Evolutionary conservation across 2,329 filamentous ascomycete genomes (phyloP).

Genomic region (Diplodia mutila): DNA sequence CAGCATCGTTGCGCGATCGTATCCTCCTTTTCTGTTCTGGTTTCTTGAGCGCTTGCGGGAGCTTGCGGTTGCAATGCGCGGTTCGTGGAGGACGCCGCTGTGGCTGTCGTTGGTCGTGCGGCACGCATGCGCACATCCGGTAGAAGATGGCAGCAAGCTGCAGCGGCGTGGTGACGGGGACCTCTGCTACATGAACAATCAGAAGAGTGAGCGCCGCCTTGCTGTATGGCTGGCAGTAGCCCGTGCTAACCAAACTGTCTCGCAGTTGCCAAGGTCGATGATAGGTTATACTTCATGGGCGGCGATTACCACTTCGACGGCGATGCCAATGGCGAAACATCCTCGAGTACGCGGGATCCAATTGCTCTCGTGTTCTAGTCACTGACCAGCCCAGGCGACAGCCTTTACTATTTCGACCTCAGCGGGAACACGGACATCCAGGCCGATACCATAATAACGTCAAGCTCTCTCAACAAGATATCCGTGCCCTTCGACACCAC

Average conservation of each 20-base stretch:
- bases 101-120: not conserved
- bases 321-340: not conserved
- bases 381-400: not conserved
- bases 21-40: not conserved
- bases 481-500: not conserved
- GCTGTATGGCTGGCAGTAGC: not conserved
- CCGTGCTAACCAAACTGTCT: not conserved
- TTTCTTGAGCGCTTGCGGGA: not conserved
- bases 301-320: constrained; percentile 18
- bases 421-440: not conserved
- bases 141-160: not conserved
- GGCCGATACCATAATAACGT: constrained; percentile 8
- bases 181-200: constrained; percentile 7
- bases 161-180: constrained; percentile 4
- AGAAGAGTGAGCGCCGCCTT: constrained; percentile 2
- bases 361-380: not conserved
- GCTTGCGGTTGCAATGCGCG: not conserved
- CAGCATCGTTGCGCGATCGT: not conserved
- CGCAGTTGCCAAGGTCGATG: constrained; percentile 2
- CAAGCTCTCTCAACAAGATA: not conserved
- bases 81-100: not conserved
- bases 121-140: not conserved
- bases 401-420: constrained; percentile 8
- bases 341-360: not conserved
- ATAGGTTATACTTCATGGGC: constrained; percentile 17